Evolutionary conservation across 176 grass and related monocot species (phyloP), one percentile per base, ranked within the genome.

Genomic region (Coix lacrymajobi): DNA sequence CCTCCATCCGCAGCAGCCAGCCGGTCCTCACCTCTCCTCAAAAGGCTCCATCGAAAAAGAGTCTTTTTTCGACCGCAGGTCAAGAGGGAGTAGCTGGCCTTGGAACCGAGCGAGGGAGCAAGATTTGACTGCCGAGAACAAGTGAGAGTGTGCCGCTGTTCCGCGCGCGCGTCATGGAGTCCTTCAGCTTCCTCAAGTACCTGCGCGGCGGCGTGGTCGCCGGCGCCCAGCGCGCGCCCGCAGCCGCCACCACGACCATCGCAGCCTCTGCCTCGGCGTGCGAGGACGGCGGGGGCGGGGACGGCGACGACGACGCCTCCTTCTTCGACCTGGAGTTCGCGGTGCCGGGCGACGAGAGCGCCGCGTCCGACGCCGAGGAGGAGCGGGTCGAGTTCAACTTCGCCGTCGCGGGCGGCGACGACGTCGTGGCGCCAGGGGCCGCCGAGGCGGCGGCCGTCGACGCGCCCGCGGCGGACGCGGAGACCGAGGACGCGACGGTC

Each of bases 311-410:
- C 63, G 96, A 93, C 54, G 92, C 92, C 13, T 92, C 97, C 25
- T 99, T 94, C 87, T 99, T 99, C 75, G 97, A 99, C 80, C 91
- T 99, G 15, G 97, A 99, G 97, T 96, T 99, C 69, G 79, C 97
- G 12, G 85, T 92, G 44, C 84, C 88, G 0, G 92, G 89, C 72
- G 92, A 93, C 57, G 93, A 90, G 38, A 76, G 71, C 45, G 83
- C 62, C 20, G 79, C 74, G 16, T 78, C 79, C 19, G 83, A 77
- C 65, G 76, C 88, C 1, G 85, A 93, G 37, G 84, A 88, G 26
- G 88, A 86, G 38, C 14, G 64, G 9, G 76, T 82, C 11, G 92
- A 87, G 83, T 88, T 94, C 54, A 82, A 91, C 76, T 87, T 91
- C 57, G 73, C 87, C 54, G 84, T 80, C 24, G 66, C 76, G 13